Percentiles rank a stretch among this genome's conserved stretches.
Evolutionary conservation across 352 stramenopile genomes (phyloP).

Genomic region (Phytophthora aleatoria): DNA sequence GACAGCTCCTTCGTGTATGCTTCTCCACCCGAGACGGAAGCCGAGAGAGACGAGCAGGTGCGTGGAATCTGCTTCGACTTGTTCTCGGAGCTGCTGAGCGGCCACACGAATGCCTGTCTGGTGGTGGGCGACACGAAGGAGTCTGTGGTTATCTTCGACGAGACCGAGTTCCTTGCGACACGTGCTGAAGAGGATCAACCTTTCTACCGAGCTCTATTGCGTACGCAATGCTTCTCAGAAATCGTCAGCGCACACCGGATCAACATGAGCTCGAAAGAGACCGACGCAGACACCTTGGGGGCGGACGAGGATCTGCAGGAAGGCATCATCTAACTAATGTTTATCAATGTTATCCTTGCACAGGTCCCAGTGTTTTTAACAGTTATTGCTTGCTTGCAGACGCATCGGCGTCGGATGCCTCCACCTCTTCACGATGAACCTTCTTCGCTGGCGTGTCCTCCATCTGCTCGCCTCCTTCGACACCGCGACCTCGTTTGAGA

Average conservation of each 20-base stretch:
- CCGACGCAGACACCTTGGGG: slow-evolving; percentile 26
- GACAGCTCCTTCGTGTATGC: slow-evolving; percentile 18
- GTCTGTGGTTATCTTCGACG: slow-evolving; percentile 88
- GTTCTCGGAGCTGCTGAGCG: slow-evolving; percentile 62
- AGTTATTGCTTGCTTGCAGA: slow-evolving; percentile 20
- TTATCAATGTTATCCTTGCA: slow-evolving; percentile 11
- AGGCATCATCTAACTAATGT: slow-evolving; percentile 48
- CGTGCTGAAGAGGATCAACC: slow-evolving; percentile 55
- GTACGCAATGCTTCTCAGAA: slow-evolving; percentile 86
- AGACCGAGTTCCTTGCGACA: slow-evolving; percentile 80
- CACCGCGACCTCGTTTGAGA: slow-evolving; percentile 30
- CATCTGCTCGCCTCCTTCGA: slow-evolving; percentile 11
- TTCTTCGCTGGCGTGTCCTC: slow-evolving; percentile 34
- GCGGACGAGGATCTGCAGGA: slow-evolving; percentile 48
- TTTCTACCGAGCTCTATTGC: slow-evolving; percentile 75
- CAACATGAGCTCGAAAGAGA: slow-evolving; percentile 48
- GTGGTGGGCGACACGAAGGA: slow-evolving; percentile 87
- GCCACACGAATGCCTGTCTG: slow-evolving; percentile 76
- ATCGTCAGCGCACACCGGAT: slow-evolving; percentile 82
- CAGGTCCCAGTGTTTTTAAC: slow-evolving; percentile 12
- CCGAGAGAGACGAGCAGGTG: slow-evolving; percentile 50
- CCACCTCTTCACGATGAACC: slow-evolving; percentile 18
- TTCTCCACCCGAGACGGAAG: slow-evolving; percentile 27
- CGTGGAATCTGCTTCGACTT: slow-evolving; percentile 72
- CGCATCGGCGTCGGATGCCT: slow-evolving; percentile 6